Percentiles rank a stretch among this genome's conserved stretches.
phyloP scores from a whole-genome alignment of 768 basidiomycete species.

The Psilocybe azurescens region DNA sequence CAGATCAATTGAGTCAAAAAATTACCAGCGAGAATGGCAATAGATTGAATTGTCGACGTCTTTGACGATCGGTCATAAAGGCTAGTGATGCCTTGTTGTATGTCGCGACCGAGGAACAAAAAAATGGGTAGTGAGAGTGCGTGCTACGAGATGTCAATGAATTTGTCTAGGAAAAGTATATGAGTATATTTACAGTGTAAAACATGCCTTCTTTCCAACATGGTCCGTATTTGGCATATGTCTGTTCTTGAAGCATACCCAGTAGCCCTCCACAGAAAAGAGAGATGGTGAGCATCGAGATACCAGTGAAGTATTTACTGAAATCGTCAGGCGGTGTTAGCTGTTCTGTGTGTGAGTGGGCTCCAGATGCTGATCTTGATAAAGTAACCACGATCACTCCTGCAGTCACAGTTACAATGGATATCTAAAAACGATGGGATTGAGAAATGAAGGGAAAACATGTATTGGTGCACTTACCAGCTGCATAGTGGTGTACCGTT shows the following conservation, averaged over 20 bases:
- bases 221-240: constrained; percentile 75
- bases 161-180: neutral
- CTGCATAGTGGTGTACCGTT: constrained; percentile 63
- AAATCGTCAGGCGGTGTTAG: constrained; percentile 36
- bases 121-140: constrained; percentile 80
- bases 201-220: constrained; percentile 87
- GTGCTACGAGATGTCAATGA: constrained; percentile 54
- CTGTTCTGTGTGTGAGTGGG: constrained; percentile 24
- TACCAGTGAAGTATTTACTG: constrained; percentile 63
- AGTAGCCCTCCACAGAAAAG: constrained; percentile 70
- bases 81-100: constrained; percentile 59
- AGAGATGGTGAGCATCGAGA: constrained; percentile 69
- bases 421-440: constrained; percentile 42
- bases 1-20: constrained; percentile 80
- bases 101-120: constrained; percentile 60
- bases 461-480: constrained; percentile 47
- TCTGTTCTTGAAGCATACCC: constrained; percentile 78
- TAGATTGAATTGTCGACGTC: constrained; percentile 45
- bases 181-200: constrained; percentile 61
- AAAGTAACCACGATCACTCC: constrained; percentile 80
- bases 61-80: constrained; percentile 42
- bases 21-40: constrained; percentile 65
- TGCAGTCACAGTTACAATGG: constrained; percentile 68
- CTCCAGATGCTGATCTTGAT: constrained; percentile 50
- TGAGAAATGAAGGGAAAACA: neutral